phyloP scores from a whole-genome alignment of 352 stramenopile genomes.

The Globisporangium canariense region DNA sequence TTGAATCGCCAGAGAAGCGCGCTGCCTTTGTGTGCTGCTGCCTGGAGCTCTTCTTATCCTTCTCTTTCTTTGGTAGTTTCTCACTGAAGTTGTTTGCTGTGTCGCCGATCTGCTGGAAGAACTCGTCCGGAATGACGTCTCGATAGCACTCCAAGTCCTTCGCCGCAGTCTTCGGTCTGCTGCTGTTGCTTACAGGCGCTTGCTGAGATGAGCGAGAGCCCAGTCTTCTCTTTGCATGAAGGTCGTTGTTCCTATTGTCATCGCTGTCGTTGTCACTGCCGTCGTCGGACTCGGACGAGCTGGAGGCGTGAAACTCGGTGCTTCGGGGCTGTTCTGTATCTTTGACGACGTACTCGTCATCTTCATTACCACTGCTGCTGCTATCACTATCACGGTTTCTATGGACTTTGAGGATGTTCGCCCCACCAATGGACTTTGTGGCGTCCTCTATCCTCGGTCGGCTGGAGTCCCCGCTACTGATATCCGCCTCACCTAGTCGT shows the following conservation, averaged over 20 bases:
- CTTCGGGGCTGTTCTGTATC: constrained; percentile 49
- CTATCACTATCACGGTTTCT: constrained; percentile 6
- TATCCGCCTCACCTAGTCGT: neutral
- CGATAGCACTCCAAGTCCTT: constrained; percentile 59
- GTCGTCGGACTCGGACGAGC: constrained; percentile 47
- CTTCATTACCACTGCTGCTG: constrained; percentile 1
- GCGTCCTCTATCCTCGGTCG: neutral
- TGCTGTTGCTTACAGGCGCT: constrained; percentile 14
- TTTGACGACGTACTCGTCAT: constrained; percentile 59
- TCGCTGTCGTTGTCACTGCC: constrained; percentile 14
- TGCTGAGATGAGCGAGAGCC: constrained; percentile 2
- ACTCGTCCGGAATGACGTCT: constrained; percentile 44
- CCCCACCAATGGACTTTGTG: neutral
- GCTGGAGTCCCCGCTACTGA: neutral
- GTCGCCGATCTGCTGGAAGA: constrained; percentile 40
- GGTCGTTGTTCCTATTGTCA: constrained; percentile 8
- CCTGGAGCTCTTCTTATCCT: neutral
- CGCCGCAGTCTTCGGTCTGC: constrained; percentile 44
- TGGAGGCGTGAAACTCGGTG: constrained; percentile 55
- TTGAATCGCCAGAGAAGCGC: neutral
- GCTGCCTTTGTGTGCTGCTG: neutral
- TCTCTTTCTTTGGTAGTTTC: neutral
- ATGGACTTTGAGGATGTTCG: constrained; percentile 21
- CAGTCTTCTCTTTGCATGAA: neutral
- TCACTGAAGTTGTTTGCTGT: neutral